Conservation (phyloP, 2,329 filamentous ascomycete species). For the Aschersonia sp. region DNA sequence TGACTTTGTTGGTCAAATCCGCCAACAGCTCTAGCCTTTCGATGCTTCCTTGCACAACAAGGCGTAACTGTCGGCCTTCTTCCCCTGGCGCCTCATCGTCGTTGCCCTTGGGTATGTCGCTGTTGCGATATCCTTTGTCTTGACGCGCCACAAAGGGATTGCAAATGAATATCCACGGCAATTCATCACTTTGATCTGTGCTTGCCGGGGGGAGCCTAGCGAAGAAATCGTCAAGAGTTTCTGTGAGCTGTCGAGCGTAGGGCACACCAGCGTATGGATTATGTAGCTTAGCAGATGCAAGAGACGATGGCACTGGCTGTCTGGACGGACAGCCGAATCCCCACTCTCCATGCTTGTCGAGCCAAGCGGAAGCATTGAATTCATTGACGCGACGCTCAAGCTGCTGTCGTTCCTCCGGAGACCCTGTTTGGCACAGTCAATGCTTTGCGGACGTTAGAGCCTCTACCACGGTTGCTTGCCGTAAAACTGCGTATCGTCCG, state of each 20-base stretch:
- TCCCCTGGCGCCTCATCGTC: conserved; percentile 34
- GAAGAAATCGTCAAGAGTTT: conserved; percentile 52
- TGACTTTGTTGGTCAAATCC: conserved; percentile 33
- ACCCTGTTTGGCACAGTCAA: conserved; percentile 27
- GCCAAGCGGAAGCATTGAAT: conserved; percentile 36
- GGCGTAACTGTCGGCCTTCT: conserved; percentile 26
- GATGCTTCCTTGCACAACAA: conserved; percentile 37
- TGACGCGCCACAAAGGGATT: conserved; percentile 41
- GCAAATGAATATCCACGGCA: conserved; percentile 59
- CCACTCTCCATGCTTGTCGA: conserved; percentile 3
- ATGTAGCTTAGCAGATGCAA: conserved; percentile 23
- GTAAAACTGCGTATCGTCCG: conserved; percentile 42
- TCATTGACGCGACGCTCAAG: conserved; percentile 34
- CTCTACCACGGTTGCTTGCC: conserved; percentile 20
- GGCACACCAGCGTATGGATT: conserved; percentile 43
- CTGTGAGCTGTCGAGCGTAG: conserved; percentile 47
- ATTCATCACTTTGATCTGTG: conserved; percentile 28
- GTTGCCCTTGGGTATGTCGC: conserved; percentile 25
- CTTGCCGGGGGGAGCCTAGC: conserved; percentile 51
- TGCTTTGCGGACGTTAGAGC: neutral
- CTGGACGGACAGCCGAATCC: conserved; percentile 1
- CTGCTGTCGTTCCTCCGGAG: conserved; percentile 28
- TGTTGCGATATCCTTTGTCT: conserved; percentile 16
- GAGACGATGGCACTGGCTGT: neutral
- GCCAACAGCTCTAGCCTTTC: conserved; percentile 31